Evolutionary conservation across 768 basidiomycete genomes (phyloP).

Genomic region (Pulveroboletus sp.): DNA sequence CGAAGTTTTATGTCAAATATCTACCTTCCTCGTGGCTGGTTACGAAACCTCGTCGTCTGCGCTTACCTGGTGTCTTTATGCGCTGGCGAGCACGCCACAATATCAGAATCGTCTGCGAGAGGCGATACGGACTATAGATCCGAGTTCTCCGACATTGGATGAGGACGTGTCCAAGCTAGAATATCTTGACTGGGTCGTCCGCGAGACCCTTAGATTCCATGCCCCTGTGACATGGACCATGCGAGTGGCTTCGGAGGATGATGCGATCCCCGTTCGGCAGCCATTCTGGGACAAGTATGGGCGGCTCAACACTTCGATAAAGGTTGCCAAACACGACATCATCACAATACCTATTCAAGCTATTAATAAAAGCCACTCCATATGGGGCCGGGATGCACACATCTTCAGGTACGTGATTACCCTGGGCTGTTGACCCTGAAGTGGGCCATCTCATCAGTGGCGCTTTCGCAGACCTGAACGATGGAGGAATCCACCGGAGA

Average conservation of each 20-base stretch:
- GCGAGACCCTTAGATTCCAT: conserved; percentile 54
- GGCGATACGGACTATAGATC: conserved; percentile 36
- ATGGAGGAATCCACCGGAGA: conserved; percentile 42
- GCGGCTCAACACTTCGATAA: conserved; percentile 31
- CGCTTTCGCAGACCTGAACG: conserved; percentile 46
- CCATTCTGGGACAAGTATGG: conserved; percentile 35
- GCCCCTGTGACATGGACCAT: conserved; percentile 59
- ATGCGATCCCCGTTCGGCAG: conserved; percentile 48
- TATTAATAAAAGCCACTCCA: conserved; percentile 49
- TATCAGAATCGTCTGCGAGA: conserved; percentile 47
- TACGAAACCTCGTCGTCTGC: conserved; percentile 62
- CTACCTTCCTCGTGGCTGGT: conserved; percentile 62
- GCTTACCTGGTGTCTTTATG: conserved; percentile 62
- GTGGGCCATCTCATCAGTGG: conserved; percentile 19
- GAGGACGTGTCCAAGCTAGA: conserved; percentile 39
- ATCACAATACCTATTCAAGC: conserved; percentile 60
- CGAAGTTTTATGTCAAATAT: conserved; percentile 63
- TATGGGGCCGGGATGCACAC: conserved; percentile 69
- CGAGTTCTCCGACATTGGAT: conserved; percentile 15
- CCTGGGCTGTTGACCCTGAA: conserved; percentile 23
- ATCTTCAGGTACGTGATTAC: conserved; percentile 48
- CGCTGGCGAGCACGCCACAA: conserved; percentile 44
- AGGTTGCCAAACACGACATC: conserved; percentile 47
- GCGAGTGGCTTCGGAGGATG: conserved; percentile 47
- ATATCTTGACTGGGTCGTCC: conserved; percentile 61